phyloP scores from a whole-genome alignment of 495 filamentous ascomycete species.

The Parachaetomium inaequale region DNA sequence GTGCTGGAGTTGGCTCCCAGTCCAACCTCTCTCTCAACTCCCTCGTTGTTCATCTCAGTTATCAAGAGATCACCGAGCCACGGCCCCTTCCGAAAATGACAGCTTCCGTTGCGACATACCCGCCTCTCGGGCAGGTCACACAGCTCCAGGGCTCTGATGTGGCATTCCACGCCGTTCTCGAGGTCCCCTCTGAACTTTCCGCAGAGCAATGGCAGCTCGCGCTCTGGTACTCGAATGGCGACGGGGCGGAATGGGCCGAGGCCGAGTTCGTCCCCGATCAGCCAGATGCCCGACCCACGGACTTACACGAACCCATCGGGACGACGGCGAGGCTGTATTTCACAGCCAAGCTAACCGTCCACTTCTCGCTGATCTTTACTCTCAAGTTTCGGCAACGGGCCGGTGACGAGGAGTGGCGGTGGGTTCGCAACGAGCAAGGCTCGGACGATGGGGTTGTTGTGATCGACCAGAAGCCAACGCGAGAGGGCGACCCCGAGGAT shows the following conservation, averaged over 20 bases:
- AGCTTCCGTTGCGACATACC: constrained; percentile 47
- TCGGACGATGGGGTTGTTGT: constrained; percentile 62
- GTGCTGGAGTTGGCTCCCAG: background rate
- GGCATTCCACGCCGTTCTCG: constrained; percentile 66
- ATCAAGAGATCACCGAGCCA: background rate
- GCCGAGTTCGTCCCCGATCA: constrained; percentile 39
- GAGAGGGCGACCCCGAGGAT: constrained; percentile 34
- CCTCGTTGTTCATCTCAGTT: too few relatives aligned
- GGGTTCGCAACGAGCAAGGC: constrained; percentile 63
- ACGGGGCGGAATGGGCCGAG: constrained; percentile 45
- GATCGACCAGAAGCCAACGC: constrained; percentile 33
- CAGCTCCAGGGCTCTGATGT: constrained; percentile 51
- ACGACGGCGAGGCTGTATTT: constrained; percentile 44
- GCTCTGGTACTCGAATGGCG: constrained; percentile 66
- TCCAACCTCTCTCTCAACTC: background rate
- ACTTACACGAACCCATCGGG: constrained; percentile 34
- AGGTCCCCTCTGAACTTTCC: constrained; percentile 54
- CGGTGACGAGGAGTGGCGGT: constrained; percentile 61
- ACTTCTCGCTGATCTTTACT: constrained; percentile 61
- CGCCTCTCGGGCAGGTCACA: constrained; percentile 68
- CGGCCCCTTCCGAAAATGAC: constrained; percentile 17
- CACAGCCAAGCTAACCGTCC: constrained; percentile 40
- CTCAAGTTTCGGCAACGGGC: constrained; percentile 61
- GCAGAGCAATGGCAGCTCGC: constrained; percentile 65
- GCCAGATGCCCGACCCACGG: constrained; percentile 34